Percentiles rank a stretch among this genome's conserved stretches.
phyloP scores from a whole-genome alignment of 176 grass and related monocot species.

The Raddia guianensis region DNA sequence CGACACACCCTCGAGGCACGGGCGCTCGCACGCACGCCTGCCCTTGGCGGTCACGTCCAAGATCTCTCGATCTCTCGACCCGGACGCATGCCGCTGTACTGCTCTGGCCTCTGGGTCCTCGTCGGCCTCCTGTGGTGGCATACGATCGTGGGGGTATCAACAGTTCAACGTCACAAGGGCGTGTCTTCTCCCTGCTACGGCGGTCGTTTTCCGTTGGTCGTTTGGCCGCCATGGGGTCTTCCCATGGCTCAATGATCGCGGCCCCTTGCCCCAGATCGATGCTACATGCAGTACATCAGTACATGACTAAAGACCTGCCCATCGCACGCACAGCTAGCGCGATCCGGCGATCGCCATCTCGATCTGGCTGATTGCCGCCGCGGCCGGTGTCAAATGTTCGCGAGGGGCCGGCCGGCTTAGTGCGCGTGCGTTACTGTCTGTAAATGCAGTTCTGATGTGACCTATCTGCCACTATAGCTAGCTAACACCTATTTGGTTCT shows the following conservation, averaged over 20 bases:
- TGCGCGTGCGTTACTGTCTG: too few relatives aligned
- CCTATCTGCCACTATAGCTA: too few relatives aligned
- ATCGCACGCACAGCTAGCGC: not conserved
- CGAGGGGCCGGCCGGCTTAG: too few relatives aligned
- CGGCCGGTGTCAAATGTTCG: too few relatives aligned
- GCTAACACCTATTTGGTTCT: too few relatives aligned
- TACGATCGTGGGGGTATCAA: not conserved
- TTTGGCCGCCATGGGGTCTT: not conserved
- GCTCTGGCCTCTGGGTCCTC: too few relatives aligned
- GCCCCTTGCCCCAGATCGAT: not conserved
- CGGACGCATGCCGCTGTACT: not conserved
- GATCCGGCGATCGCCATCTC: too few relatives aligned
- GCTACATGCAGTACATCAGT: not conserved
- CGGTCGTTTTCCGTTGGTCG: not conserved
- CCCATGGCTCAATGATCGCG: not conserved
- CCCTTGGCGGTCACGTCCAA: not conserved
- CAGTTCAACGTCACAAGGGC: slow-evolving; percentile 8
- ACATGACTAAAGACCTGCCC: not conserved
- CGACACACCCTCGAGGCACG: too few relatives aligned
- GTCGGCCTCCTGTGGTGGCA: too few relatives aligned
- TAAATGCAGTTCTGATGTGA: too few relatives aligned
- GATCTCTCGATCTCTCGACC: not conserved
- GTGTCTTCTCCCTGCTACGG: not conserved
- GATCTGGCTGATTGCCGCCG: too few relatives aligned
- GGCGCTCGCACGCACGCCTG: not conserved